Evolutionary conservation across 176 grass and related monocot species (phyloP), one percentile per base, ranked within the genome.

Genomic region (Carex scoparia): DNA sequence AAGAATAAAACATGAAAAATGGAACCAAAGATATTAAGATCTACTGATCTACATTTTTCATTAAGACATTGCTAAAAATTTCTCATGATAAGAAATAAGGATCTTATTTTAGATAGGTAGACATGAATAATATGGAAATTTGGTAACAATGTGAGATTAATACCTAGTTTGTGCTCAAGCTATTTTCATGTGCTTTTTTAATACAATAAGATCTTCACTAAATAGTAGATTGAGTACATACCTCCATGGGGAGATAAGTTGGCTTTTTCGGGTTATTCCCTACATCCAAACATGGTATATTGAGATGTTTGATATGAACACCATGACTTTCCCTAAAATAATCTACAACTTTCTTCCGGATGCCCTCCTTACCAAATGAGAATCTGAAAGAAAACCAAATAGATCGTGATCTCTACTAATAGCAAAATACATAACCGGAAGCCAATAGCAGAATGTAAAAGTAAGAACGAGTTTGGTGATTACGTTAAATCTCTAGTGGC

Each of bases 201-300:
- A 76, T 54, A 55, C 71, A n/a, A 23, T 55, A 46, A 46, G 7
- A 2, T 53, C 8, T 31, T 76, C 46, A 18, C 66, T 86, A 9
- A 7, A 7, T 72, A 82, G 38, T 81, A 35, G 2, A 83, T 59
- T 51, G n/a, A 80, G 27, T 32, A 66, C 44, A 33, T 83, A 94
- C 95, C 88, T 98, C 93, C 86, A 98, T 90, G 10, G 93, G 95
- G 5, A 98, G 79, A 82, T 94, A 98, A 42, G 74, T 95, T 4
- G 85, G 85, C 61, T 23, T 93, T 54, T 92, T 68, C 6, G 73
- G 11, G 2, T 90, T 86, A 31, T 33, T 93, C 10, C 95, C 93
- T 77, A 93, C 93, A 78, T 95, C 86, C 7, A 93, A 51, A 61
- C 89, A 95, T 32, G 91, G 93, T 54, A 94, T 79, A 83, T 88